Evolutionary conservation across 768 basidiomycete genomes (phyloP).

Genomic region (Suillus americanus): DNA sequence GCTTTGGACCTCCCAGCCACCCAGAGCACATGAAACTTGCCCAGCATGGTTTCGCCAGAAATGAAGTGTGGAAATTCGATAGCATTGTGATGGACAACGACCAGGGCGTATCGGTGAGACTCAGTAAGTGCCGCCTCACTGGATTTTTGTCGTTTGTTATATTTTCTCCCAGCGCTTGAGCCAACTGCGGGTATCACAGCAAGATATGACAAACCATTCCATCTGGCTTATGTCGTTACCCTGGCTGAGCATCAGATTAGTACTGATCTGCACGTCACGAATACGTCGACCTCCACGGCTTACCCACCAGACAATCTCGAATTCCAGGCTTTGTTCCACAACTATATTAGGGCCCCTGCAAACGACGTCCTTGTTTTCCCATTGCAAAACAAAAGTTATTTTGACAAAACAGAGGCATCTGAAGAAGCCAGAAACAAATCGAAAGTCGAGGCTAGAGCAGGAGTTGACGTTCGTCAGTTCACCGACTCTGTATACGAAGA

Average conservation of each 20-base stretch:
- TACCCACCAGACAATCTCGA: constrained; percentile 51
- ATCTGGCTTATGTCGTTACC: constrained; percentile 79
- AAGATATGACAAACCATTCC: constrained; percentile 64
- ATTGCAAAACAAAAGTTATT: constrained; percentile 63
- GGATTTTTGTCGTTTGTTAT: background rate
- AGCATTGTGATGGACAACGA: constrained; percentile 64
- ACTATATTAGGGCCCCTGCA: constrained; percentile 74
- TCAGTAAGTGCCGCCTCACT: constrained; percentile 52
- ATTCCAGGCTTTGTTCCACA: constrained; percentile 94
- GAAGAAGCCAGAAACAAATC: constrained; percentile 46
- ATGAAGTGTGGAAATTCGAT: constrained; percentile 68
- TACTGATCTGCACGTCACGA: constrained; percentile 80
- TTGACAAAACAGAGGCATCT: constrained; percentile 75
- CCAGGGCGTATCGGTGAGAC: constrained; percentile 68
- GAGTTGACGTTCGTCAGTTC: constrained; percentile 62
- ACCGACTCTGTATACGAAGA: constrained; percentile 83
- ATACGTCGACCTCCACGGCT: constrained; percentile 49
- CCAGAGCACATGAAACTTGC: constrained; percentile 65
- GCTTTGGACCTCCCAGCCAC: constrained; percentile 84
- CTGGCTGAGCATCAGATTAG: constrained; percentile 70
- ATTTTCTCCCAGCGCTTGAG: constrained; percentile 50
- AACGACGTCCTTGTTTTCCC: constrained; percentile 59
- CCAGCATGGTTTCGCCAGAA: constrained; percentile 94
- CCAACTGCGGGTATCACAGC: constrained; percentile 58
- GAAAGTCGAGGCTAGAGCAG: constrained; percentile 59